phyloP scores from a whole-genome alignment of 257 asterid genomes.

The Sherardia arvensis region DNA sequence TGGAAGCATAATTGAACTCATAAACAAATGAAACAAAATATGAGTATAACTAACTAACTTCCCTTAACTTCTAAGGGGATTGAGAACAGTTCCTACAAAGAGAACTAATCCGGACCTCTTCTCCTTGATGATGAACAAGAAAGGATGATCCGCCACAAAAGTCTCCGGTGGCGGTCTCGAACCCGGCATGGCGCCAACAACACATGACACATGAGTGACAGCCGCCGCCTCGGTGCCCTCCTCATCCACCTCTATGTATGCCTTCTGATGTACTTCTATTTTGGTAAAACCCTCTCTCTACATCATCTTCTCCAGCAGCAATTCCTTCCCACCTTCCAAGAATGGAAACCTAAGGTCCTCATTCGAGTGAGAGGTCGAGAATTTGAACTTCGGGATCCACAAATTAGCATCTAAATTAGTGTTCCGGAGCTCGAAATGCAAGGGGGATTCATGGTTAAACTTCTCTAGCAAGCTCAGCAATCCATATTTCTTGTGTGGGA shows the following conservation, averaged over 20 bases:
- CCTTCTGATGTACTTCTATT: not conserved
- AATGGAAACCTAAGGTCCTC: not conserved
- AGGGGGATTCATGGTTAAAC: not conserved
- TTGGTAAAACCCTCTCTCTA: not conserved
- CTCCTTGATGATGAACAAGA: not conserved
- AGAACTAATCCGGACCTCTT: not conserved
- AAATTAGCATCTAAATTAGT: not conserved
- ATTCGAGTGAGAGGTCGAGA: not conserved
- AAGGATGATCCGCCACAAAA: not conserved
- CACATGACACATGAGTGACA: too few relatives aligned
- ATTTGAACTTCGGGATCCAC: not conserved
- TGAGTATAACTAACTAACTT: not conserved
- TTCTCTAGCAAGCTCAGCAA: not conserved
- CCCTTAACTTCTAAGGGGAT: not conserved
- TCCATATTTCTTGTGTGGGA: conserved; percentile 6
- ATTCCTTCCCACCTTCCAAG: not conserved
- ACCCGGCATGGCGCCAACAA: too few relatives aligned
- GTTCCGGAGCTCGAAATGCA: not conserved
- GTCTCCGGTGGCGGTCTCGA: not conserved
- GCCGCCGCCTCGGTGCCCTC: not conserved
- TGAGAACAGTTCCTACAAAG: not conserved
- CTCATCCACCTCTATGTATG: not conserved
- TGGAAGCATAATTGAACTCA: too few relatives aligned
- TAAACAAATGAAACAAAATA: too few relatives aligned
- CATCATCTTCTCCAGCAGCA: not conserved